These are phyloP conservation scores for Pichia gijzeniarum DNA, from an alignment of 805 yeast genomes.

Conservation along the genomic window DNA sequence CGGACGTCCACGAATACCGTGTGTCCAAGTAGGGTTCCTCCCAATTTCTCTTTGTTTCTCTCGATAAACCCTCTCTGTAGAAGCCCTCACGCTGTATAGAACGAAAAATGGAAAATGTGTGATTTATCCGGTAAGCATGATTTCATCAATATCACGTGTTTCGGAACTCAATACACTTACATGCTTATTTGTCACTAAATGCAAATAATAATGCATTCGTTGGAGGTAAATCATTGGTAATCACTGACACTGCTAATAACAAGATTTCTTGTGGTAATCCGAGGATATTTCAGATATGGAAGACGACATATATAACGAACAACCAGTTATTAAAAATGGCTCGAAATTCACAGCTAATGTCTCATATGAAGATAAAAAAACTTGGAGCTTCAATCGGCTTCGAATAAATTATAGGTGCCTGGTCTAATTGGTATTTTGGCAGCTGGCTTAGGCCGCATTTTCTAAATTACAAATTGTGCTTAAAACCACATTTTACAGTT, in stretches of 20 bases:
- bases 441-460: conserved; percentile 22
- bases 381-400: conserved; percentile 7
- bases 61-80: too few species aligned
- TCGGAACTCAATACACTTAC: conserved; percentile 55
- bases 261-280: conserved; percentile 55
- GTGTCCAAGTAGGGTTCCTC: conserved; percentile 24
- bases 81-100: too few species aligned
- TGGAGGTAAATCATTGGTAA: conserved; percentile 49
- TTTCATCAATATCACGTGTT: conserved; percentile 61
- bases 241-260: conserved; percentile 50
- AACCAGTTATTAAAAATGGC: too few species aligned
- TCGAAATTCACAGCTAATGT: not conserved
- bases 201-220: conserved; percentile 49
- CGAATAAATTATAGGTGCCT: conserved; percentile 8
- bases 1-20: conserved; percentile 58
- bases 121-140: conserved; percentile 79
- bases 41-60: too few species aligned
- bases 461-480: conserved; percentile 12
- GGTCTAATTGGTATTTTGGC: conserved; percentile 18
- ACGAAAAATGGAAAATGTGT: too few species aligned
- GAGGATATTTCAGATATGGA: too few species aligned
- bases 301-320: too few species aligned
- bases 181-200: conserved; percentile 60
- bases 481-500: too few species aligned
- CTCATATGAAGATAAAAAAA: conserved; percentile 4